Evolutionary conservation across 2,329 filamentous ascomycete species (phyloP).

Genomic region (Cyclaneusma minus): DNA sequence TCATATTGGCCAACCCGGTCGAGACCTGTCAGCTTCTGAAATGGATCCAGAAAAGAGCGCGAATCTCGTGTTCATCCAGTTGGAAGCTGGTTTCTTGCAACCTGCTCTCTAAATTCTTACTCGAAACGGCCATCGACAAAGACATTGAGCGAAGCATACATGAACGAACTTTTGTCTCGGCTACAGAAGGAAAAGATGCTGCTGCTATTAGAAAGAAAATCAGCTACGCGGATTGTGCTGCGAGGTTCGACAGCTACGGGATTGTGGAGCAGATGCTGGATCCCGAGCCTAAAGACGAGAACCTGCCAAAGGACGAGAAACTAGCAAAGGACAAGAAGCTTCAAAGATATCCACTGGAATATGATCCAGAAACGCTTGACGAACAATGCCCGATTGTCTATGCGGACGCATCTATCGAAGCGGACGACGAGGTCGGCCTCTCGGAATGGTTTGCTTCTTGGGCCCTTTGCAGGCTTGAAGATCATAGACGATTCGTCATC

Average conservation of each 20-base stretch:
- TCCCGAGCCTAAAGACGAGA: slow-evolving; percentile 5
- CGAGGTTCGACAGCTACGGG: slow-evolving; percentile 10
- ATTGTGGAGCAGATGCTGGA: slow-evolving; percentile 8
- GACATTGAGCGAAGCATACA: slow-evolving; percentile 12
- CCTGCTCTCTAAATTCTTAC: slow-evolving; percentile 13
- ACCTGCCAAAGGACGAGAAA: slow-evolving; percentile 1
- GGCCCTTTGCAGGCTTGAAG: slow-evolving; percentile 31
- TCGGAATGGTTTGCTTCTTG: slow-evolving; percentile 49
- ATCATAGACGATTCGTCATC: slow-evolving; percentile 37
- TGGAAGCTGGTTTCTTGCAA: slow-evolving; percentile 11
- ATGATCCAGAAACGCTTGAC: slow-evolving; percentile 15
- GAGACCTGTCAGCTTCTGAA: slow-evolving; percentile 22
- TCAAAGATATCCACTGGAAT: no score
- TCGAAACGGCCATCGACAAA: slow-evolving; percentile 15
- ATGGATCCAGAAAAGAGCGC: slow-evolving; percentile 21
- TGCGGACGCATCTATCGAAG: slow-evolving; percentile 31
- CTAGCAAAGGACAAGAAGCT: not conserved
- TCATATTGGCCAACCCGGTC: slow-evolving; percentile 28
- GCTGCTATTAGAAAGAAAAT: slow-evolving; percentile 10
- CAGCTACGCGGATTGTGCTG: slow-evolving; percentile 10
- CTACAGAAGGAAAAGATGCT: slow-evolving; percentile 12
- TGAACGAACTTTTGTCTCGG: no score
- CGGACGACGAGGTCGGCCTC: slow-evolving; percentile 44
- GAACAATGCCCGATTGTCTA: slow-evolving; percentile 26
- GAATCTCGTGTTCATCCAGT: slow-evolving; percentile 6